These are phyloP conservation scores for Saccharomycopsis babjevae DNA, from an alignment of 805 yeast species.

Conservation along the genomic window DNA sequence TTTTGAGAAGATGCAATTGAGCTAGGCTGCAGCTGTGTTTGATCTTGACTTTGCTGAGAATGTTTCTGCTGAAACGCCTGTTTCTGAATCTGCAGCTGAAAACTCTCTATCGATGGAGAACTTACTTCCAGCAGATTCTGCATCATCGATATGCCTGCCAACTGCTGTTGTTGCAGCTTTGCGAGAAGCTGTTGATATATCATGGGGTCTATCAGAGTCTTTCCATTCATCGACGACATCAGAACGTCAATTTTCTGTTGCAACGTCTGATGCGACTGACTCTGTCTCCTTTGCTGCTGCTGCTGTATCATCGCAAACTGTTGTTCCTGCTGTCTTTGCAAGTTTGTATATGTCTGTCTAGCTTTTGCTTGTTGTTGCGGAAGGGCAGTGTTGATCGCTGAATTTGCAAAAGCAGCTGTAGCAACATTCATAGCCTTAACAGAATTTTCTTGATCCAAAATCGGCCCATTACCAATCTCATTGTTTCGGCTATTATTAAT, in stretches of 20 bases:
- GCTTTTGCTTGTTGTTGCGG: constrained; percentile 6
- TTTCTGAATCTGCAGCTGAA: background rate
- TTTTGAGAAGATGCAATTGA: background rate
- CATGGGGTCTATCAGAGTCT: background rate
- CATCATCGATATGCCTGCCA: background rate
- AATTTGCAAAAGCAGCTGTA: constrained; percentile 15
- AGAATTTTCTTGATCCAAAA: constrained; percentile 1
- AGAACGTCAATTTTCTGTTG: background rate
- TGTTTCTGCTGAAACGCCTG: background rate
- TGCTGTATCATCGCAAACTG: constrained; percentile 10
- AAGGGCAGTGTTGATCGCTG: background rate
- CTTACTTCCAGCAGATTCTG: background rate
- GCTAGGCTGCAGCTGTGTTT: background rate
- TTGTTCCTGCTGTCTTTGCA: constrained; percentile 11
- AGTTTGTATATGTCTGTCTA: constrained; percentile 8
- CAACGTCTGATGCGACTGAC: constrained; percentile 3
- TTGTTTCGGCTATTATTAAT: background rate
- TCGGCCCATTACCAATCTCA: background rate
- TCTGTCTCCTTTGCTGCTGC: constrained; percentile 3
- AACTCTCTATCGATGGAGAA: background rate
- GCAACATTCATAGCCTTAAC: constrained; percentile 17
- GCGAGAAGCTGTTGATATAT: constrained; percentile 1
- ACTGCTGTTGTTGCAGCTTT: constrained; percentile 4
- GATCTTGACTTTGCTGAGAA: constrained; percentile 2
- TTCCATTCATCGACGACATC: background rate